Conservation (phyloP, 73 alveolate species). For the Effrenium voratum region DNA sequence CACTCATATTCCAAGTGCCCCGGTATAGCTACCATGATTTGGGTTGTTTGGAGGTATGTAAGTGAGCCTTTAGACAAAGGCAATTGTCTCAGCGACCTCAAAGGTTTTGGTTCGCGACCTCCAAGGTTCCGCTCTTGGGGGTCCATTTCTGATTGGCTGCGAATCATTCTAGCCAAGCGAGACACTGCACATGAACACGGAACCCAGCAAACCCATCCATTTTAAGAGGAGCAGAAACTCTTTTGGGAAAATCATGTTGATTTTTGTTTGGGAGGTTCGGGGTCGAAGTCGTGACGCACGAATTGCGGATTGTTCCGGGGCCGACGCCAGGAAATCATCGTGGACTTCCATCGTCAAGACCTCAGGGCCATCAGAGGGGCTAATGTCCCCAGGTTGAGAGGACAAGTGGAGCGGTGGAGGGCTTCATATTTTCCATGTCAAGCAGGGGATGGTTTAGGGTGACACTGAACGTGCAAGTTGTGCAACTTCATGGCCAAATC, state of each 20-base stretch:
- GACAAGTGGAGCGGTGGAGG: not conserved
- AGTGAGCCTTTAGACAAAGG: too few species aligned
- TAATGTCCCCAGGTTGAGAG: too few species aligned
- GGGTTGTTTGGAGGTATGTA: too few species aligned
- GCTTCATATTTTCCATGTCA: not conserved
- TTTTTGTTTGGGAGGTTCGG: not conserved
- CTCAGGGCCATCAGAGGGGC: not conserved
- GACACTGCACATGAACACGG: too few species aligned
- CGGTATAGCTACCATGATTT: too few species aligned
- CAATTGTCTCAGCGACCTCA: too few species aligned
- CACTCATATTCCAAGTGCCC: too few species aligned
- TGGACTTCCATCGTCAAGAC: conserved; percentile 28
- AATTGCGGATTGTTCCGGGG: not conserved
- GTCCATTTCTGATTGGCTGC: not conserved
- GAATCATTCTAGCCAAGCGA: not conserved
- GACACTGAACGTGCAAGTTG: not conserved
- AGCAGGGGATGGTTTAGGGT: not conserved
- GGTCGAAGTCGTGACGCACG: not conserved
- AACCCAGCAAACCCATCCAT: not conserved
- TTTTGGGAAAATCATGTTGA: too few species aligned
- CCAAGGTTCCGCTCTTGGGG: too few species aligned
- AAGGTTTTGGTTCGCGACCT: too few species aligned
- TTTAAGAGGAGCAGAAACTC: not conserved
- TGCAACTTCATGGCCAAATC: not conserved
- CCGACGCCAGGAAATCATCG: conserved; percentile 40